Base-by-base conservation (phyloP, 148 eudicot genomes). In the Chenopodium album region DNA sequence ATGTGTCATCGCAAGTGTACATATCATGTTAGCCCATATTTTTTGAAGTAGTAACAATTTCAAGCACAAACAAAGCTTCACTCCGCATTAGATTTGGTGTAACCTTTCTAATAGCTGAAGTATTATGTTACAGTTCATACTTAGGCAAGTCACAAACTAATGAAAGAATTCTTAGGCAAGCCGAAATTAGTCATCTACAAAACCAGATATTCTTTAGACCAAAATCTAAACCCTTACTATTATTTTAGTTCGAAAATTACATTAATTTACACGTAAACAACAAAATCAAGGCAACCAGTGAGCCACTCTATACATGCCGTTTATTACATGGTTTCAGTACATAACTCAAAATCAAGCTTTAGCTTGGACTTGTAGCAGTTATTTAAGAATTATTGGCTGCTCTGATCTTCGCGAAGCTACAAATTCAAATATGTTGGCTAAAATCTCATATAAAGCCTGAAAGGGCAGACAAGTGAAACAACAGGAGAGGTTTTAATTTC, bases 291-390 rank as follows among this genome's bases (percentile, higher is more conserved):
- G 32, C 70, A 60, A 41, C 44, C 7, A 41, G 44, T 41, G 7
- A 5, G 34, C 66, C 69, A 71, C 29, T 70, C 76, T 71, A 44
- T 72, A 72, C 59, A 76, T 37, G 54, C 67, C 81, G 31, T 32
- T 26, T 9, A 41, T 54, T 26, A 52, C 67, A 71, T 34, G 50
- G 50, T 47, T 48, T 72, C 28, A 22, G 13, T 41, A 1, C 56
- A 23, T 23, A 41, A 13, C 31, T 56, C 14, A 32, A 76, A 62
- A 72, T 31, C 52, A 62, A 76, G 79, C 23, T 31, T 34, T 37
- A 76, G 20, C 52, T 64, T 5, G 52, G 29, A 22, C 65, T 17
- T 34, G 17, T 5, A 60, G 7, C 78, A 9, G 46, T 17, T 32
- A n/a, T 17, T 50, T 4, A 75, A 54, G 31, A 6, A 16, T 54